Conservation (phyloP, 179 eudicot genomes). For the Spergularia azorica region DNA sequence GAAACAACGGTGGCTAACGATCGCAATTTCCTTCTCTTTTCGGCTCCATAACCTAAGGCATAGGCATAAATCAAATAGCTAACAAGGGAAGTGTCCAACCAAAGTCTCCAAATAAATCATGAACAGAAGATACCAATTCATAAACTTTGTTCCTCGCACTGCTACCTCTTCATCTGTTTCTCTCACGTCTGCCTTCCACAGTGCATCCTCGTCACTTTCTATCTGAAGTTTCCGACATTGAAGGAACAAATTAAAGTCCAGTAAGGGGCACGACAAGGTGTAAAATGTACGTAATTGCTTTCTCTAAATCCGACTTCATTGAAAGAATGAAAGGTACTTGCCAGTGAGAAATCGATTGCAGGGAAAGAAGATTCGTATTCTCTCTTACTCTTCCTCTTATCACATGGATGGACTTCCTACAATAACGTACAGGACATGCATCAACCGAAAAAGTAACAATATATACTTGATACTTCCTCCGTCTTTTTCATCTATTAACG, state of each 20-base stretch:
- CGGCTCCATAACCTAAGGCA: slow-evolving; percentile 74
- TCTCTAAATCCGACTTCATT: too few species aligned
- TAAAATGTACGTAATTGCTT: too few species aligned
- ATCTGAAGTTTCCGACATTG: slow-evolving; percentile 43
- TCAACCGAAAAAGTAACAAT: too few species aligned
- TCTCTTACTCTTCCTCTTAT: slow-evolving; percentile 74
- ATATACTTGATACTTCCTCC: too few species aligned
- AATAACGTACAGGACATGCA: too few species aligned
- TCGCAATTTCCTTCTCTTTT: slow-evolving; percentile 85
- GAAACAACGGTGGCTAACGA: slow-evolving; percentile 80
- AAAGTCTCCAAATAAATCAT: too few species aligned
- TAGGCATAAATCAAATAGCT: too few species aligned
- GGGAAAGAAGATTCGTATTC: slow-evolving; percentile 78
- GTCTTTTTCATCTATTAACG: too few species aligned
- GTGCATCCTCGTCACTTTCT: slow-evolving; percentile 65
- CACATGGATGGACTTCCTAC: slow-evolving; percentile 74
- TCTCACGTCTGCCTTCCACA: slow-evolving; percentile 65
- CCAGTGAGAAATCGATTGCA: slow-evolving; percentile 91
- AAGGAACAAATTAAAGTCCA: too few species aligned
- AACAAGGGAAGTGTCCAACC: too few species aligned
- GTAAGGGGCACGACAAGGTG: too few species aligned
- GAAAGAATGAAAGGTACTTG: slow-evolving; percentile 36
- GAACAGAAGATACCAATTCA: slow-evolving; percentile 54
- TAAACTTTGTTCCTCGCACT: slow-evolving; percentile 67
- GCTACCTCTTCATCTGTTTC: slow-evolving; percentile 65